Evolutionary conservation across 2,329 filamentous ascomycete species (phyloP).

Genomic region (Botryosphaeria dothidea): DNA sequence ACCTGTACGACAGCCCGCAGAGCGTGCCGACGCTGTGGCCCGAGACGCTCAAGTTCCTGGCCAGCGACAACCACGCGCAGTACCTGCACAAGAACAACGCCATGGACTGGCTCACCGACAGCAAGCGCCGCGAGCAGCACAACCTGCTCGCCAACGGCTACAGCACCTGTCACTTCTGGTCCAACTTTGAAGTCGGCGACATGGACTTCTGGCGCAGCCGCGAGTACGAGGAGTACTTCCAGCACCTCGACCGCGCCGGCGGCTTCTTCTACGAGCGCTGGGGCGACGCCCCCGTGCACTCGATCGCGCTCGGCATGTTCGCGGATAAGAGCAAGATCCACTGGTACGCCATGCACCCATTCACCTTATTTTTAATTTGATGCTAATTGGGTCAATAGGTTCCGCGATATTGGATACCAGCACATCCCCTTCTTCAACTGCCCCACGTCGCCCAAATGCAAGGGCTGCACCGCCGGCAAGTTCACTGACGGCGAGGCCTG

Average conservation of each 20-base stretch:
- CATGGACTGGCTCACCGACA: constrained; percentile 83
- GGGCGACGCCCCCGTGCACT: constrained; percentile 97
- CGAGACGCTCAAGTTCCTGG: constrained; percentile 89
- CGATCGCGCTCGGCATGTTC: constrained; percentile 87
- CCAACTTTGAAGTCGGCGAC: constrained; percentile 95
- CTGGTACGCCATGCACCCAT: constrained; percentile 62
- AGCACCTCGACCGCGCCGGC: constrained; percentile 88
- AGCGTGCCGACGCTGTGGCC: constrained; percentile 91
- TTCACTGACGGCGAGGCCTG: constrained; percentile 87
- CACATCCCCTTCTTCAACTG: constrained; percentile 99
- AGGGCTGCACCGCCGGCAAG: constrained; percentile 79
- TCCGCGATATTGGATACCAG: constrained; percentile 98
- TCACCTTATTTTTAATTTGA: background rate
- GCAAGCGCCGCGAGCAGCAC: constrained; percentile 72
- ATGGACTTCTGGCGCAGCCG: constrained; percentile 90
- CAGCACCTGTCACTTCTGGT: constrained; percentile 99
- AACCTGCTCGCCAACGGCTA: constrained; percentile 84
- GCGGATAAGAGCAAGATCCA: constrained; percentile 89
- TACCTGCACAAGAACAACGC: constrained; percentile 84
- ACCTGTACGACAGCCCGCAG: constrained; percentile 87
- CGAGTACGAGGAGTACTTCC: constrained; percentile 92
- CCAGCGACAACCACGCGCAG: constrained; percentile 67
- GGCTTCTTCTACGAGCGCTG: constrained; percentile 99
- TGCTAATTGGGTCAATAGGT: constrained; percentile 59
- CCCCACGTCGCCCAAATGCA: constrained; percentile 92